Base-by-base conservation (phyloP, 1,139 yeast species). In the Kluyveromyces marxianus region DNA sequence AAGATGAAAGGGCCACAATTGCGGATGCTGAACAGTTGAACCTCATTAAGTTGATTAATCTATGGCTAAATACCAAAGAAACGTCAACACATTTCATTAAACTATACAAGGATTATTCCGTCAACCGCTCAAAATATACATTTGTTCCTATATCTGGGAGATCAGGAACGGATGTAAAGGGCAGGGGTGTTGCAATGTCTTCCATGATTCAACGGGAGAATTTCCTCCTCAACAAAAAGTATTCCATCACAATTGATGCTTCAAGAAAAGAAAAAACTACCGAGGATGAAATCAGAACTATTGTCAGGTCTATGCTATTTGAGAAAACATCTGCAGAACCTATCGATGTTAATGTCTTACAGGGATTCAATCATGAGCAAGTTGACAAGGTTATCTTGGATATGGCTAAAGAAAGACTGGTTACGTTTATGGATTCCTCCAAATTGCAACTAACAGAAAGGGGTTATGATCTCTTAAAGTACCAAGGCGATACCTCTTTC, bases 141-240 rank as follows among this genome's bases (percentile, higher is more conserved):
- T 49, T 61, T 10, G 55, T 57, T 1, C 51, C 43, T 26, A n/a
- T 33, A 7, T 26, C 43, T 4, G 14, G 25, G 4, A 40, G 27
- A 25, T 2, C 34, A 8, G 21, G 30, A 26, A 33, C 38, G 7
- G 43, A 40, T 10, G 25, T 31, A 2, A 33, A 27, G 30, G 43
- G 43, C 4, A 40, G 25, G 24, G 43, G 62, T 25, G 44, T 56
- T 14, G 58, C 60, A 8, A 58, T 59, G 58, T 62, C 67, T 1
- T 63, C 67, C 3, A 63, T 63, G 67, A 55, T 62, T 32, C 66
- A 63, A 45, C 52, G 66, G 31, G 66, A 62, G 44, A 52, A 56
- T 4, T 54, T 52, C 10, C 49, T 56, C 4, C 47, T 63, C 37
- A 60, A 62, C 37, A 56, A 58, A 41, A 49, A 54, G 14, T 60